A percentile compares a stretch with the other conserved stretches of the same genome.
Conservation (phyloP, 1,284 basidiomycete genomes). For the Mycosarcoma mackinlayi region DNA sequence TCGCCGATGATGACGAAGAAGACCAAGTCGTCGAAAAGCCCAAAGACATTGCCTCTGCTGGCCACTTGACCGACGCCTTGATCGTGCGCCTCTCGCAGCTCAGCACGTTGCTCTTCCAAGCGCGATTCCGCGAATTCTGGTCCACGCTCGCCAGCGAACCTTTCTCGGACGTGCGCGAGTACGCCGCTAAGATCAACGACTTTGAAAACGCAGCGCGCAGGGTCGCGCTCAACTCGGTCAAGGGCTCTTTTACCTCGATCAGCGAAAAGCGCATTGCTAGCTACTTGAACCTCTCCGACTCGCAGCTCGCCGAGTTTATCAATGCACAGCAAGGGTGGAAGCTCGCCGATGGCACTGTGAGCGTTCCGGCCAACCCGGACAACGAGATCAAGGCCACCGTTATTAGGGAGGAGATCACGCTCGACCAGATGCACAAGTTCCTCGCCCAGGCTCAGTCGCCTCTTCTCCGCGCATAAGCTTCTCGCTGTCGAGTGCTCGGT, state of each 20-base stretch:
- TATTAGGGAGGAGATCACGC: conserved; percentile 87
- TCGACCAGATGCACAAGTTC: conserved; percentile 73
- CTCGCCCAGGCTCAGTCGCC: conserved; percentile 55
- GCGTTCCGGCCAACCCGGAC: conserved; percentile 73
- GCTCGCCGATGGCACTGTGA: conserved; percentile 76
- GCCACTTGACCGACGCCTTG: conserved; percentile 70
- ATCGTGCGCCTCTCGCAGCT: conserved; percentile 81
- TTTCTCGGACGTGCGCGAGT: conserved; percentile 81
- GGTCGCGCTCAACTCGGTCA: conserved; percentile 80
- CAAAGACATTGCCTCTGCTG: conserved; percentile 69
- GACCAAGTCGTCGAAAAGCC: conserved; percentile 35
- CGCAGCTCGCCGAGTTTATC: conserved; percentile 77
- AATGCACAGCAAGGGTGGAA: conserved; percentile 79
- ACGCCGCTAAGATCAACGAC: conserved; percentile 81
- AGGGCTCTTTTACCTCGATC: conserved; percentile 82
- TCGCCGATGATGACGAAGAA: conserved; percentile 42
- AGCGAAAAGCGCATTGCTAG: conserved; percentile 76
- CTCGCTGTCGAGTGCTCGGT: too few relatives aligned
- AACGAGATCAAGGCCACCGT: conserved; percentile 95
- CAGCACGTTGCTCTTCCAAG: conserved; percentile 82
- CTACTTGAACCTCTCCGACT: conserved; percentile 80
- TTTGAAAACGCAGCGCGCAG: conserved; percentile 83
- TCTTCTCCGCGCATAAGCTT: conserved; percentile 33
- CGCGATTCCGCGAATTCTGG: conserved; percentile 93
- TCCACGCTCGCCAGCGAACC: conserved; percentile 70